Conservation (phyloP, 2,329 filamentous ascomycete species). For the Aspergillus calidoustus region DNA sequence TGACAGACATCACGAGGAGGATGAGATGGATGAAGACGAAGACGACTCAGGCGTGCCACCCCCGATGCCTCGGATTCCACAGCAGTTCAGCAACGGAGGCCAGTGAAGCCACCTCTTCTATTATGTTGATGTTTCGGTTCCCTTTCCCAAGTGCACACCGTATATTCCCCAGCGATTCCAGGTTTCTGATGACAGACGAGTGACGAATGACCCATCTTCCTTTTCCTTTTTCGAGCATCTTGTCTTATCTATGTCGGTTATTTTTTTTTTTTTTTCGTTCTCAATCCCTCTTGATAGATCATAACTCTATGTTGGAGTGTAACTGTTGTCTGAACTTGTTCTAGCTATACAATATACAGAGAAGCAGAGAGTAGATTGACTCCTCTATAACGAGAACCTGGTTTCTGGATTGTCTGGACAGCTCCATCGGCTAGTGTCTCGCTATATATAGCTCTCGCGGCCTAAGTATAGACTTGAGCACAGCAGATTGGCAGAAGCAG, state of each 20-base stretch:
- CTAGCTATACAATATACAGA: not conserved
- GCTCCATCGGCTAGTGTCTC: not conserved
- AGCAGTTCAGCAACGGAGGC: constrained; percentile 31
- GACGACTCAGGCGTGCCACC: constrained; percentile 47
- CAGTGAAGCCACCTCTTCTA: constrained; percentile 20
- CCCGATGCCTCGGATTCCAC: constrained; percentile 40
- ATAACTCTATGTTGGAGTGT: not conserved
- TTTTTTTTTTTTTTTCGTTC: not conserved
- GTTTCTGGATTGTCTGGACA: not conserved
- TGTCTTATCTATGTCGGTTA: constrained; percentile 8
- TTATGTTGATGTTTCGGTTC: not conserved
- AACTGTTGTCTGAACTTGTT: constrained; percentile 1
- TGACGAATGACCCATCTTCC: constrained; percentile 1
- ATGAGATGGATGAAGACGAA: constrained; percentile 65
- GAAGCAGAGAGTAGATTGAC: not conserved
- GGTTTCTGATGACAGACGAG: constrained; percentile 5
- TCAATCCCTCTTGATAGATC: constrained; percentile 4
- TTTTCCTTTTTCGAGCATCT: constrained; percentile 9
- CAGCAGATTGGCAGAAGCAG: not conserved
- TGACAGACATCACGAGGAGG: constrained; percentile 65
- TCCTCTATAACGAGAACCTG: not conserved
- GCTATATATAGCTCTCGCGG: constrained; percentile 8
- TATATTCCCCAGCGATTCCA: constrained; percentile 32
- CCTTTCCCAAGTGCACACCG: constrained; percentile 14
- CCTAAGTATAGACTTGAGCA: not conserved